Evolutionary conservation across 306 rosid genomes (phyloP), one percentile per base, ranked within the genome.

Genomic region (Lablab purpureus): DNA sequence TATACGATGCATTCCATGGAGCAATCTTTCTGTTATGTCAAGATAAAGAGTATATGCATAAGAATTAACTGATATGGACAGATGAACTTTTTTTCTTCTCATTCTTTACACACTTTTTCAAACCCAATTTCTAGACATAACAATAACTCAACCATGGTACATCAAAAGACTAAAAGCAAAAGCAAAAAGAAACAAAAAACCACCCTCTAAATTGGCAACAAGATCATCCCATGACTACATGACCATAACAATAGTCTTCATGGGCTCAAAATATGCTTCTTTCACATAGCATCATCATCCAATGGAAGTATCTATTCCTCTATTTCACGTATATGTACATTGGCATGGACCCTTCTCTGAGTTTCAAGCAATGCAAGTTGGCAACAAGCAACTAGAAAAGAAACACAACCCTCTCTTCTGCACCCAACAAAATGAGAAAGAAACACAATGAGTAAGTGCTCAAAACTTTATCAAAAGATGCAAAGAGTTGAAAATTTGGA

Each of bases 321-420:
- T 37, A 46, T 52, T 62, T 25, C 75, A 67, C 45, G 1, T 72
- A 13, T 85, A 63, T 85, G 56, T 87, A 85, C 91, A 74, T 22
- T 64, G 49, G 41, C 75, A 36, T 75, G 28, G 49, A 21, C 52
- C 40, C 28, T 63, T 63, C 55, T 67, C 82, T 12, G 2, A 7
- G 13, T 49, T 66, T 94, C 92, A 92, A 9, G 83, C 87, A 83
- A 84, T 81, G 83, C 98, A 94, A n/a, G 92, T 55, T 25, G 98
- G 98, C 78, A 89, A 67, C 79, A 90, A 87, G 91, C 99, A 94
- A 86, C 91, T 84, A 86, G 89, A 77, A 80, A 92, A 86, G 83
- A 91, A 87, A 13, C 97, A 63, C 78, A 91, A 18, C n/a, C 95
- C 95, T 63, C 95, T 86, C 89, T 87, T 92, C 99, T 92, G 97